Evolutionary conservation across 352 stramenopile genomes (phyloP).

Genomic region (Globisporangium splendens): DNA sequence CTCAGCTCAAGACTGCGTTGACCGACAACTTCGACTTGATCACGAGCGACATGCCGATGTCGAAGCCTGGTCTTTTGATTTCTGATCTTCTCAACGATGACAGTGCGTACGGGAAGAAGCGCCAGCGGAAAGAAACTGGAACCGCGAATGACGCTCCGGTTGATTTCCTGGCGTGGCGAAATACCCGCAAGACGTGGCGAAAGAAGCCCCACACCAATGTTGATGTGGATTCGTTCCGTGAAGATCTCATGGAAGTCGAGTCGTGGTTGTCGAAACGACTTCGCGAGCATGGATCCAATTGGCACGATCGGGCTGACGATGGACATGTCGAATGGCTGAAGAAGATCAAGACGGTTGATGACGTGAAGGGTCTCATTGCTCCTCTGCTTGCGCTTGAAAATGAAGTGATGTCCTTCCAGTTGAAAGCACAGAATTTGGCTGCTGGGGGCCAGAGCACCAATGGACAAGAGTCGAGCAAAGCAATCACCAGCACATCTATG

Average conservation of each 20-base stretch:
- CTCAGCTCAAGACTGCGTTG: conserved; percentile 39
- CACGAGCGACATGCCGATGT: conserved; percentile 59
- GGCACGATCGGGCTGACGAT: conserved; percentile 40
- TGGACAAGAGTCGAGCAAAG: background rate
- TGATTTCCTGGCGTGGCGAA: conserved; percentile 58
- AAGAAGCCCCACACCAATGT: conserved; percentile 40
- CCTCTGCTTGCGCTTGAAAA: conserved; percentile 59
- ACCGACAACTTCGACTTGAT: conserved; percentile 64
- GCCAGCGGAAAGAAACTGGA: conserved; percentile 16
- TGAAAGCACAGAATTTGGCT: conserved; percentile 21
- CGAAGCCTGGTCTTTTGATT: conserved; percentile 70
- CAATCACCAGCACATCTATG: background rate
- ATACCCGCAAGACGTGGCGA: conserved; percentile 45
- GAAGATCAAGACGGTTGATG: conserved; percentile 31
- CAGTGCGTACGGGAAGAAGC: conserved; percentile 38
- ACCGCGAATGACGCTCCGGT: conserved; percentile 8
- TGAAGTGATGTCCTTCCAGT: conserved; percentile 56
- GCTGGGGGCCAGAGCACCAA: background rate
- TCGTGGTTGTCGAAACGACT: conserved; percentile 62
- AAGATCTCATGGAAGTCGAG: conserved; percentile 57
- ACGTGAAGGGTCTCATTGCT: conserved; percentile 31
- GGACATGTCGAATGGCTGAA: conserved; percentile 47
- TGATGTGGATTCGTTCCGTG: conserved; percentile 45
- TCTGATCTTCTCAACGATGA: conserved; percentile 72
- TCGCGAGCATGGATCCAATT: conserved; percentile 55